phyloP scores from a whole-genome alignment of 2,329 filamentous ascomycete species.

The Calonectria pauciramosa region DNA sequence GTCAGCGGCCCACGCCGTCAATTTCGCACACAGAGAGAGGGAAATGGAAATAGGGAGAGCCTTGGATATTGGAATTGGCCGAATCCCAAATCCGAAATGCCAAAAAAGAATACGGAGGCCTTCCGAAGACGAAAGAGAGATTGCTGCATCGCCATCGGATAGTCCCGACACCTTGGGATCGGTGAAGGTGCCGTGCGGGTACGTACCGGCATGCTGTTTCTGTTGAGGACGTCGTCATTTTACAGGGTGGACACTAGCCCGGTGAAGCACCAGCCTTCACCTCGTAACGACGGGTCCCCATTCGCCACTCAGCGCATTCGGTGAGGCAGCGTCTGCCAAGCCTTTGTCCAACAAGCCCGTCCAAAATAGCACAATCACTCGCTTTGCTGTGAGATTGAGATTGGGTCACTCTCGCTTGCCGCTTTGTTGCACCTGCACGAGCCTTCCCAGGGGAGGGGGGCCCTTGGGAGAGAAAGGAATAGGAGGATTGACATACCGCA shows the following conservation, averaged over 20 bases:
- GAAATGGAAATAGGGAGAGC: neutral
- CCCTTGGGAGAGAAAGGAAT: neutral
- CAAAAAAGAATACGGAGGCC: constrained; percentile 8
- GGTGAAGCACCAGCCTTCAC: constrained; percentile 23
- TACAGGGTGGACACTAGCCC: constrained; percentile 2
- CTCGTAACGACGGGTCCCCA: constrained; percentile 3
- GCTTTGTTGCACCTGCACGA: neutral
- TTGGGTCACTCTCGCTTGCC: constrained; percentile 10
- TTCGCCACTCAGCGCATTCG: constrained; percentile 14
- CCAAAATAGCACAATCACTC: constrained; percentile 40
- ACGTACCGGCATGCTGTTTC: constrained; percentile 22
- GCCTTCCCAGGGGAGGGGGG: neutral
- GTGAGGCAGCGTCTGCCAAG: neutral
- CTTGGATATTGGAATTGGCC: neutral
- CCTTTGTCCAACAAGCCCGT: constrained; percentile 7
- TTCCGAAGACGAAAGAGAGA: constrained; percentile 7
- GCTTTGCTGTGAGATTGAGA: constrained; percentile 7
- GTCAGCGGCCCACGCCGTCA: neutral
- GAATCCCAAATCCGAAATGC: neutral
- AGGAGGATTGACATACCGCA: constrained; percentile 3
- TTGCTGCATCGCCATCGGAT: constrained; percentile 6
- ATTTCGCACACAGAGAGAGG: neutral
- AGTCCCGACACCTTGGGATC: constrained; percentile 4
- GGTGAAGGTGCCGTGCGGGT: constrained; percentile 6
- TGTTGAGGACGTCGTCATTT: constrained; percentile 24